A percentile compares a stretch with the other conserved stretches of the same genome.
phyloP scores from a whole-genome alignment of 805 yeast species.

The Barnettozyma sp. region DNA sequence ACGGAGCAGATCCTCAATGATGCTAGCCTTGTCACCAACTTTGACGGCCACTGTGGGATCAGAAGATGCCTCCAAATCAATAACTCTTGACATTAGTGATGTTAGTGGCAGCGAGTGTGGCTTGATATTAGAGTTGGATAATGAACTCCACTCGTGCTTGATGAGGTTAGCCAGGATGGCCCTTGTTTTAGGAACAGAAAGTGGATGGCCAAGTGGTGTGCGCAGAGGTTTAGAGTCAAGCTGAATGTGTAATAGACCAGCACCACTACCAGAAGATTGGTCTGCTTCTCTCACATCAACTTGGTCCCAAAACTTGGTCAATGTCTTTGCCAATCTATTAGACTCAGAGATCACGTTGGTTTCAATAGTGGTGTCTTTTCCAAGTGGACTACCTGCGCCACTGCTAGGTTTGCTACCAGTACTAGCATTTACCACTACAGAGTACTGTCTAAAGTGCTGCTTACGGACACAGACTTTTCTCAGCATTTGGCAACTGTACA shows the following conservation, averaged over 20 bases:
- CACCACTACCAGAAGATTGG: no score
- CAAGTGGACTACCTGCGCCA: conserved; percentile 10
- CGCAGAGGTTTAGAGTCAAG: conserved; percentile 71
- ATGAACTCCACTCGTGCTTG: conserved; percentile 80
- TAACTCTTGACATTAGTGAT: conserved; percentile 77
- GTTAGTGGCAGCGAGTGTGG: conserved; percentile 83
- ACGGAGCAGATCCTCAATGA: conserved; percentile 57
- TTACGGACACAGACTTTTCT: conserved; percentile 6
- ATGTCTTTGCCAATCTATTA: conserved; percentile 60
- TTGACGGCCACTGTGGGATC: conserved; percentile 47
- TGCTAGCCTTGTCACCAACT: conserved; percentile 50
- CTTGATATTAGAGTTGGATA: conserved; percentile 61
- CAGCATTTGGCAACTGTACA: no score
- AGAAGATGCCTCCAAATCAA: conserved; percentile 54
- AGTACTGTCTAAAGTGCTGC: no score
- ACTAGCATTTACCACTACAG: no score
- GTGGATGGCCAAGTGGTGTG: conserved; percentile 74
- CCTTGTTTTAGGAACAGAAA: conserved; percentile 56
- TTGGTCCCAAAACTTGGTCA: conserved; percentile 75
- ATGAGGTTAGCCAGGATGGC: conserved; percentile 64
- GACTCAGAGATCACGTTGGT: conserved; percentile 53
- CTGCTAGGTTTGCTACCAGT: no score
- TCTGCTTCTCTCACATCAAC: conserved; percentile 38
- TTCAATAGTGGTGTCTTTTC: conserved; percentile 37
- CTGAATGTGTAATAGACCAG: conserved; percentile 43